Percentiles rank a stretch among this genome's conserved stretches.
Conservation (phyloP, 805 yeast genomes). For the Candida multigemmis region DNA sequence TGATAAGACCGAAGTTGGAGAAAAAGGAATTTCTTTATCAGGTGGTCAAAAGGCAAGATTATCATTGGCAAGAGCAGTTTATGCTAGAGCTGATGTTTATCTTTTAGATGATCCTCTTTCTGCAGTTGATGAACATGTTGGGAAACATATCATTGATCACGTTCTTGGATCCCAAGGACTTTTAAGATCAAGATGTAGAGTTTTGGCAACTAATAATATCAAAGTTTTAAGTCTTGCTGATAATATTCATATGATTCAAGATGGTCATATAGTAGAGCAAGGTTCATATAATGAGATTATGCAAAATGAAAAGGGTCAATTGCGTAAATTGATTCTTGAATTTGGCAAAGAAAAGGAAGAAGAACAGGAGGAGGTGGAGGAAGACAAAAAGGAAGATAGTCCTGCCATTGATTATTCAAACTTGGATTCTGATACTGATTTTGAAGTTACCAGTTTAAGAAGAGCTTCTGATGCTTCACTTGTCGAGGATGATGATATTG, state of each 20-base stretch:
- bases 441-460: slow-evolving; percentile 34
- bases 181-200: slow-evolving; percentile 60
- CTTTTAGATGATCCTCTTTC: slow-evolving; percentile 86
- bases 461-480: slow-evolving; percentile 56
- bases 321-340: slow-evolving; percentile 48
- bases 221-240: slow-evolving; percentile 73
- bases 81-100: slow-evolving; percentile 87
- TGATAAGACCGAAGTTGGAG: slow-evolving; percentile 90
- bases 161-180: slow-evolving; percentile 80
- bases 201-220: slow-evolving; percentile 82
- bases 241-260: slow-evolving; percentile 56
- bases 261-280: slow-evolving; percentile 60
- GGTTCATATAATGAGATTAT: slow-evolving; percentile 51
- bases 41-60: slow-evolving; percentile 98
- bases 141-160: slow-evolving; percentile 71
- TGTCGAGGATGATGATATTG: slow-evolving; percentile 24
- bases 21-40: slow-evolving; percentile 90
- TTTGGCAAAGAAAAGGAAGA: slow-evolving; percentile 38
- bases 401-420: slow-evolving; percentile 15
- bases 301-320: slow-evolving; percentile 35
- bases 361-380: slow-evolving; percentile 5
- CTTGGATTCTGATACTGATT: slow-evolving; percentile 20
- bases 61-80: slow-evolving; percentile 91
- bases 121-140: slow-evolving; percentile 97
- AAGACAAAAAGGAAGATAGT: slow-evolving; percentile 6